Conservation (phyloP, 2,329 filamentous ascomycete genomes). For the Alternaria gansuensis region DNA sequence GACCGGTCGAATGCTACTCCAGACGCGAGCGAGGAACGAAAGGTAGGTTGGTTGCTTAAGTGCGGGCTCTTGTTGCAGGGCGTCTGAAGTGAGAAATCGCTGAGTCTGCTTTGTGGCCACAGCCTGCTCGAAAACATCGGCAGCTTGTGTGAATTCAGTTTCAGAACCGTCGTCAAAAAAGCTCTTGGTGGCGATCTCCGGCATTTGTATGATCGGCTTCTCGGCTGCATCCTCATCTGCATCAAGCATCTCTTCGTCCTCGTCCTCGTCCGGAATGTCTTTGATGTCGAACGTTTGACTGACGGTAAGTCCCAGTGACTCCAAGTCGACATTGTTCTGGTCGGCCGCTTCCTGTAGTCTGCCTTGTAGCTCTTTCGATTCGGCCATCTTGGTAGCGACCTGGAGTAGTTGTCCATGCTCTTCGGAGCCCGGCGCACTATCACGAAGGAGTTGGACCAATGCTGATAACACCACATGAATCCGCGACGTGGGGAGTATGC, state of each 20-base stretch:
- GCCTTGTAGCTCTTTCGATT: slow-evolving; percentile 54
- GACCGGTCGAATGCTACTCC: slow-evolving; percentile 75
- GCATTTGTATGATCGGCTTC: slow-evolving; percentile 29
- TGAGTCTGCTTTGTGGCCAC: slow-evolving; percentile 33
- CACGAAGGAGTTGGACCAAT: slow-evolving; percentile 63
- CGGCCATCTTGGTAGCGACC: slow-evolving; percentile 42
- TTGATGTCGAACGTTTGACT: slow-evolving; percentile 28
- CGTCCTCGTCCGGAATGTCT: slow-evolving; percentile 36
- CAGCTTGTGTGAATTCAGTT: slow-evolving; percentile 43
- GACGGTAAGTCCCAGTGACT: slow-evolving; percentile 62
- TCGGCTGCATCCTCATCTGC: slow-evolving; percentile 57
- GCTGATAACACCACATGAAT: slow-evolving; percentile 71
- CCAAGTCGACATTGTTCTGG: slow-evolving; percentile 74
- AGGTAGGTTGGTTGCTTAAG: slow-evolving; percentile 72
- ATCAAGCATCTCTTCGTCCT: slow-evolving; percentile 60
- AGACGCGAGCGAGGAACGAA: slow-evolving; percentile 78
- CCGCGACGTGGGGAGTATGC: slow-evolving; percentile 70
- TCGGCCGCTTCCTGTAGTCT: slow-evolving; percentile 73
- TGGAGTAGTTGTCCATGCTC: slow-evolving; percentile 46
- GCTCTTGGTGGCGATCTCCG: slow-evolving; percentile 39
- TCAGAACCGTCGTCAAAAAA: slow-evolving; percentile 37
- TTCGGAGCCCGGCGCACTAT: slow-evolving; percentile 36
- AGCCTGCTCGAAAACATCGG: slow-evolving; percentile 42
- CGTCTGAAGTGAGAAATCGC: slow-evolving; percentile 63
- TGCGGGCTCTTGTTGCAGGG: slow-evolving; percentile 65